Evolutionary conservation across 202 grass and related monocot species (phyloP).

Genomic region (Sporobolus alterniflorus): DNA sequence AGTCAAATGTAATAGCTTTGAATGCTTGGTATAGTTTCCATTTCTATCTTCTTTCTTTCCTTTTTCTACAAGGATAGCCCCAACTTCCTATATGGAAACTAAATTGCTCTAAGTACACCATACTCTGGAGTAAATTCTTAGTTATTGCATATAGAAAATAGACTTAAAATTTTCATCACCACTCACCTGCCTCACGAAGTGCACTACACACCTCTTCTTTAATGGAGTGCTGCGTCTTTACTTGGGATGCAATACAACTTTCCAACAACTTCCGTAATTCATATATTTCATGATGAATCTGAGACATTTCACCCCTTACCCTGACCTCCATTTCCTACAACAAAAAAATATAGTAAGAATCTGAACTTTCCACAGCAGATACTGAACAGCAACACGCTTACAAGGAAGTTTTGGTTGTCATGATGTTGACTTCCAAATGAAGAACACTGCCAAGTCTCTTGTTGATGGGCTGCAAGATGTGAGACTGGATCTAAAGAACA

Average conservation of each 20-base stretch:
- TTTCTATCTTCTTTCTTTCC: background rate
- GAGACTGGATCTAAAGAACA: conserved; percentile 60
- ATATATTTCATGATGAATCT: conserved; percentile 91
- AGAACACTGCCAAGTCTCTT: conserved; percentile 58
- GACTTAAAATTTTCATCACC: background rate
- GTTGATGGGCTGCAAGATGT: conserved; percentile 46
- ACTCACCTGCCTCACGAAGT: conserved; percentile 81
- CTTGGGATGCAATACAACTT: conserved; percentile 92
- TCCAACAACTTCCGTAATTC: conserved; percentile 82
- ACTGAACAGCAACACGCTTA: conserved; percentile 50
- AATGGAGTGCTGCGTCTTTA: conserved; percentile 72
- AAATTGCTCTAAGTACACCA: background rate
- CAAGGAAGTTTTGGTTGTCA: conserved; percentile 53
- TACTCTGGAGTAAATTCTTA: conserved; percentile 2
- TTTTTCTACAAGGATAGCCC: background rate
- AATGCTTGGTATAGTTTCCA: background rate
- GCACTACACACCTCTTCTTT: conserved; percentile 83
- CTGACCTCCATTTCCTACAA: conserved; percentile 56
- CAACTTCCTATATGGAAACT: background rate
- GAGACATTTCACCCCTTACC: conserved; percentile 77
- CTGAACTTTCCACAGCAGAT: conserved; percentile 22
- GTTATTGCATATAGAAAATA: conserved; percentile 1
- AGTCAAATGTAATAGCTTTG: background rate
- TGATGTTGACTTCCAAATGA: conserved; percentile 58
- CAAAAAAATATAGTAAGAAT: conserved; percentile 32